These are phyloP conservation scores for Claviceps sorghi DNA, from an alignment of 2,329 filamentous ascomycete species.

Conservation along the genomic window DNA sequence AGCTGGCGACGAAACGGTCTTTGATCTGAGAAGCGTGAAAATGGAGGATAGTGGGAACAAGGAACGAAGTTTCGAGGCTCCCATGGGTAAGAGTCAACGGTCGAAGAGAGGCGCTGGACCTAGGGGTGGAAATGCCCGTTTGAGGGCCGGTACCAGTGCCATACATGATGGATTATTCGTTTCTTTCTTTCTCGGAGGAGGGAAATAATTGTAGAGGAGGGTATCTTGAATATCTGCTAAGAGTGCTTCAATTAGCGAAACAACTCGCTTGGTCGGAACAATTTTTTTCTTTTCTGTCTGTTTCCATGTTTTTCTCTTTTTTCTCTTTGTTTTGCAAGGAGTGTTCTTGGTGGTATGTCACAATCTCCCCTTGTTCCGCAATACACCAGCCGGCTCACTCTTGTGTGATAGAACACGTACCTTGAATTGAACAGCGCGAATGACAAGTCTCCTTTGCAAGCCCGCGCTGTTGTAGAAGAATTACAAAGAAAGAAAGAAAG, in stretches of 20 bases:
- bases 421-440: slow-evolving; percentile 18
- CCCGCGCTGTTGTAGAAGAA: neutral
- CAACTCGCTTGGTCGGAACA: neutral
- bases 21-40: slow-evolving; percentile 92
- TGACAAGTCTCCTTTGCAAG: slow-evolving; percentile 9
- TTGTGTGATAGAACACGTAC: slow-evolving; percentile 10
- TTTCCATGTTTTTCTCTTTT: neutral
- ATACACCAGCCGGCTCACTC: neutral
- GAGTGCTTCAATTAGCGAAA: neutral
- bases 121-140: slow-evolving; percentile 92
- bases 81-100: slow-evolving; percentile 85
- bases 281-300: neutral
- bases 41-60: slow-evolving; percentile 88
- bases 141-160: slow-evolving; percentile 69
- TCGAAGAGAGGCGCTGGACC: slow-evolving; percentile 82
- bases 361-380: neutral
- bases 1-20: slow-evolving; percentile 70
- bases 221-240: slow-evolving; percentile 26
- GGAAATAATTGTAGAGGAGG: slow-evolving; percentile 12
- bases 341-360: neutral
- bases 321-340: neutral
- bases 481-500: neutral
- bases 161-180: slow-evolving; percentile 51
- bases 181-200: neutral
- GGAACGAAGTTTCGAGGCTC: slow-evolving; percentile 88